These are phyloP conservation scores for Fremontodendron californicum DNA, from an alignment of 345 rosid genomes.

Conservation along the genomic window DNA sequence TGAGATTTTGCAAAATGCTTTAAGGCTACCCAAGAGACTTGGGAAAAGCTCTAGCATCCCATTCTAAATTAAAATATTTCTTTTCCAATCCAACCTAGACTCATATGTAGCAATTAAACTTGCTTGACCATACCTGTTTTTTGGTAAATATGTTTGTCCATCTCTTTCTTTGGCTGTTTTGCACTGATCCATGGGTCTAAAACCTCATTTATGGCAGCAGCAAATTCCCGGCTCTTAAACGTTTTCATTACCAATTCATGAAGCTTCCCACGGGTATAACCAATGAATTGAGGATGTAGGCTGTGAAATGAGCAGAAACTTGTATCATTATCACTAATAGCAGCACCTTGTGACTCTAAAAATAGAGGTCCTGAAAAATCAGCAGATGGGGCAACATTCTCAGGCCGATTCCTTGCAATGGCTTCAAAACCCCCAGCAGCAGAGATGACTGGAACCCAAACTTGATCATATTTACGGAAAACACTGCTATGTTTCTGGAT, in stretches of 20 bases:
- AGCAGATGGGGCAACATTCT: conserved; percentile 31
- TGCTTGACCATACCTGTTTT: conserved; percentile 59
- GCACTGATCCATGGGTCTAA: conserved; percentile 94
- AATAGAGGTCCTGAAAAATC: conserved; percentile 36
- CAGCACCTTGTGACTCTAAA: conserved; percentile 28
- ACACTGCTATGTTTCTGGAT: conserved; percentile 72
- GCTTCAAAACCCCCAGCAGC: conserved; percentile 40
- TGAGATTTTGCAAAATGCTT: neutral
- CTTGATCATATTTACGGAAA: conserved; percentile 79
- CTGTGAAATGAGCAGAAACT: conserved; percentile 49
- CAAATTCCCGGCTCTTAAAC: conserved; percentile 87
- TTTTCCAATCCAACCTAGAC: neutral
- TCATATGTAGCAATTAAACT: neutral
- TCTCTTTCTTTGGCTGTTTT: conserved; percentile 89
- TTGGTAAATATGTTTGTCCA: conserved; percentile 66
- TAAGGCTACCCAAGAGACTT: neutral
- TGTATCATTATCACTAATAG: conserved; percentile 25
- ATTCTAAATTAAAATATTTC: neutral
- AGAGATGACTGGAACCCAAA: conserved; percentile 81
- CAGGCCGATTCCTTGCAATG: conserved; percentile 28
- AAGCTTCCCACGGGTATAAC: conserved; percentile 86
- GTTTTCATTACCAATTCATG: conserved; percentile 97
- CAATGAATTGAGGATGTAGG: conserved; percentile 88
- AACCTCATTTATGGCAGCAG: conserved; percentile 95
- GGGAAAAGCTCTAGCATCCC: neutral